Percentiles rank a stretch among this genome's conserved stretches.
These are phyloP conservation scores for Vicia villosa DNA, from an alignment of 306 rosid species.

Conservation along the genomic window DNA sequence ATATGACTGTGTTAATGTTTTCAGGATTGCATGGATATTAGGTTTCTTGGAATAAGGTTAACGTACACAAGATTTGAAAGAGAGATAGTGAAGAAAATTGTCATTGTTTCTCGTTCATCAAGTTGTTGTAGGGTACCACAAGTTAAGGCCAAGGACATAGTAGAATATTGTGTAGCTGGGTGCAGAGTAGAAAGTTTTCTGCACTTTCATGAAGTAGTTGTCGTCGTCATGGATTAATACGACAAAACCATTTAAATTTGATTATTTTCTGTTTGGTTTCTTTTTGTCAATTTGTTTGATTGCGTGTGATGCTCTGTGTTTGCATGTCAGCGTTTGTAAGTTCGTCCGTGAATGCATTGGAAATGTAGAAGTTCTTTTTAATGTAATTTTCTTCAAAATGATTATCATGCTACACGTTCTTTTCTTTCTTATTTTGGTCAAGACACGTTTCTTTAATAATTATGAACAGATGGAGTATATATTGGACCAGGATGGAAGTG, in stretches of 20 bases:
- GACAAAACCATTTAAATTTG: background rate
- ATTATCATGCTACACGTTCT: background rate
- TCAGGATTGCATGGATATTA: constrained; percentile 37
- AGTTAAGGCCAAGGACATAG: constrained; percentile 10
- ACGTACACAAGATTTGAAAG: constrained; percentile 18
- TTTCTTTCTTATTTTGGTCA: no score
- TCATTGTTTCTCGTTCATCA: constrained; percentile 26
- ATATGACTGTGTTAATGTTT: background rate
- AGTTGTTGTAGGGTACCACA: constrained; percentile 31
- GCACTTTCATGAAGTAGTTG: constrained; percentile 7
- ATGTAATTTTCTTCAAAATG: constrained; percentile 1
- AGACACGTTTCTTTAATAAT: constrained; percentile 3
- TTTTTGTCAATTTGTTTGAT: constrained; percentile 30
- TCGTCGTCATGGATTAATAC: constrained; percentile 16
- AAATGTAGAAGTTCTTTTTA: constrained; percentile 26
- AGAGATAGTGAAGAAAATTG: constrained; percentile 30
- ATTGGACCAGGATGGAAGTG: no score
- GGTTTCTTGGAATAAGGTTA: constrained; percentile 37
- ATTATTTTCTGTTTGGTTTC: background rate
- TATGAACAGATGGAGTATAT: no score
- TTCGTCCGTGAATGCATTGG: constrained; percentile 45
- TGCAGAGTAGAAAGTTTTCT: background rate
- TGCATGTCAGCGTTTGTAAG: constrained; percentile 37
- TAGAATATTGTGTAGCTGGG: background rate
- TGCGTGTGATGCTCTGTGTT: constrained; percentile 30